These are phyloP conservation scores for Yarrowia sp. DNA, from an alignment of 805 yeast species.

Conservation along the genomic window DNA sequence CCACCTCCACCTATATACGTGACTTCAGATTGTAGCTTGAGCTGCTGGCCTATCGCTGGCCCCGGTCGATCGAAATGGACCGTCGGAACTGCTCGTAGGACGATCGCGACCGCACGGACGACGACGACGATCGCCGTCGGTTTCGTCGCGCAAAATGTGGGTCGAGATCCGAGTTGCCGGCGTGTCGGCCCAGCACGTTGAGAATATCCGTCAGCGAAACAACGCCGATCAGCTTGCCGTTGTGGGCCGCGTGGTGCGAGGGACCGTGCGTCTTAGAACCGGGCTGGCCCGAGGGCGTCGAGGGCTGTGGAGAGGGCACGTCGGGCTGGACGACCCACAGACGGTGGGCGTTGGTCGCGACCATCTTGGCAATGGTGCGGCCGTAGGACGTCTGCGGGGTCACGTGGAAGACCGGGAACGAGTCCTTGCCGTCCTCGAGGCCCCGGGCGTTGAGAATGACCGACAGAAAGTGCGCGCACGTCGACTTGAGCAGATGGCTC, in stretches of 20 bases:
- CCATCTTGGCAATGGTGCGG: slow-evolving; percentile 88
- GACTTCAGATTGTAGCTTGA: too few species aligned
- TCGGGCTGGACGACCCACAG: slow-evolving; percentile 43
- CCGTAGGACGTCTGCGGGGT: slow-evolving; percentile 75
- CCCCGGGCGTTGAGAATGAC: slow-evolving; percentile 86
- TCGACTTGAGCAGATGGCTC: slow-evolving; percentile 73
- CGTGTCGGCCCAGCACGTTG: slow-evolving; percentile 70
- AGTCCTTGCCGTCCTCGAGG: slow-evolving; percentile 89
- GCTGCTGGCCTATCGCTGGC: slow-evolving; percentile 24
- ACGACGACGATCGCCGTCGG: slow-evolving; percentile 50
- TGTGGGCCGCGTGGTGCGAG: slow-evolving; percentile 37
- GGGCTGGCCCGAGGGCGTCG: slow-evolving; percentile 32
- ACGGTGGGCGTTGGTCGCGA: slow-evolving; percentile 92
- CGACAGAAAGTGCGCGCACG: slow-evolving; percentile 84
- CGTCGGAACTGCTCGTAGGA: slow-evolving; percentile 27
- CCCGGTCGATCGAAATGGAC: slow-evolving; percentile 24
- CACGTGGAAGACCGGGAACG: slow-evolving; percentile 94
- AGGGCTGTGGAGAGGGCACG: slow-evolving; percentile 33
- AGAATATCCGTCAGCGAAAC: slow-evolving; percentile 88
- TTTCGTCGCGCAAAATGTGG: slow-evolving; percentile 87
- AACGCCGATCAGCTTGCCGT: slow-evolving; percentile 87
- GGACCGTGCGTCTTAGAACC: slow-evolving; percentile 31
- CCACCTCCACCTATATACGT: slow-evolving; percentile 9
- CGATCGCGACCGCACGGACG: slow-evolving; percentile 31
- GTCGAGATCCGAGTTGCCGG: slow-evolving; percentile 66